Percentiles rank a stretch among this genome's conserved stretches.
These are phyloP conservation scores for Fusarium humuli DNA, from an alignment of 2,329 filamentous ascomycete genomes.

Conservation along the genomic window DNA sequence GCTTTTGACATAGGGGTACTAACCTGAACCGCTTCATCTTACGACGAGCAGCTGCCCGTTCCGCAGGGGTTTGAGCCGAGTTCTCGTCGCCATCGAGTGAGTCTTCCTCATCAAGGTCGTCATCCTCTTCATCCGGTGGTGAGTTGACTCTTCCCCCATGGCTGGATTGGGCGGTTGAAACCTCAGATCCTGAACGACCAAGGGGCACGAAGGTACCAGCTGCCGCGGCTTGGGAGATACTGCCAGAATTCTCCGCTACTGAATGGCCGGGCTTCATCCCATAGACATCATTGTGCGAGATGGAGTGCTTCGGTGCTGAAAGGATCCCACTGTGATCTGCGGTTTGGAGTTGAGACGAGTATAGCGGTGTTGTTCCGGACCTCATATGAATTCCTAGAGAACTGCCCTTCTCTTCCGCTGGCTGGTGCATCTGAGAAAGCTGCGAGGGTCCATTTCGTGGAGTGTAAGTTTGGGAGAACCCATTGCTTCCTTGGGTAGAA, in stretches of 20 bases:
- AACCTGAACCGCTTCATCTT: slow-evolving; percentile 87
- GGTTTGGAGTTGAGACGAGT: slow-evolving; percentile 5
- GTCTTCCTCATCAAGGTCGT: slow-evolving; percentile 67
- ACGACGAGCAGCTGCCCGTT: slow-evolving; percentile 66
- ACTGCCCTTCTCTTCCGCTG: slow-evolving; percentile 52
- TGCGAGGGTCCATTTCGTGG: slow-evolving; percentile 51
- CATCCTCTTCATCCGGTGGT: slow-evolving; percentile 64
- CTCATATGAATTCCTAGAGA: slow-evolving; percentile 75
- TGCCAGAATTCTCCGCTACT: slow-evolving; percentile 1
- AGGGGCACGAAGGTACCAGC: slow-evolving; percentile 36
- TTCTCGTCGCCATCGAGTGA: slow-evolving; percentile 59
- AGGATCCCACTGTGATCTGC: slow-evolving; percentile 11
- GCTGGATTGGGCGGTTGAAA: slow-evolving; percentile 49
- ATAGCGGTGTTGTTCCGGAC: slow-evolving; percentile 53
- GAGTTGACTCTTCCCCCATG: slow-evolving; percentile 53
- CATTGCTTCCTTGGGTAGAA: slow-evolving; percentile 58
- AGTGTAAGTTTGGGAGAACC: slow-evolving; percentile 59
- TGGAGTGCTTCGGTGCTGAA: slow-evolving; percentile 14
- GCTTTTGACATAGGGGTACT: slow-evolving; percentile 20
- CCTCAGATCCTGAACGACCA: slow-evolving; percentile 51
- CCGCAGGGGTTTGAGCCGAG: slow-evolving; percentile 65
- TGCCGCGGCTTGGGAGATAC: not conserved
- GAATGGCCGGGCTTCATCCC: slow-evolving; percentile 13
- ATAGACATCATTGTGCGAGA: slow-evolving; percentile 16
- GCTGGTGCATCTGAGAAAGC: slow-evolving; percentile 44